phyloP scores from a whole-genome alignment of 1,284 basidiomycete genomes.

The Amanita bisporigera region DNA sequence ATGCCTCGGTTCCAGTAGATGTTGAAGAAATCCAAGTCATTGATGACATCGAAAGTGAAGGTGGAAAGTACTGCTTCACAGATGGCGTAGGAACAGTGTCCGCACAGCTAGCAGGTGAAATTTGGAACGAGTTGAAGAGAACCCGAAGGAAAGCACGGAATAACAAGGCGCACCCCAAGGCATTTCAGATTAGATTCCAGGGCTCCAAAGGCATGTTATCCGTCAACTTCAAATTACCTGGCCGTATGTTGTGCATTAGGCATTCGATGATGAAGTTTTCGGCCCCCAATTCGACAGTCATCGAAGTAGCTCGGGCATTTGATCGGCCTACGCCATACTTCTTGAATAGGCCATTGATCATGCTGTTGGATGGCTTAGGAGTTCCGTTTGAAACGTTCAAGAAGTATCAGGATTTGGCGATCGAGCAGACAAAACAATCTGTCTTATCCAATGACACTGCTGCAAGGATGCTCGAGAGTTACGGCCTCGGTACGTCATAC shows the following conservation, averaged over 20 bases:
- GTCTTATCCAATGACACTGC: conserved; percentile 51
- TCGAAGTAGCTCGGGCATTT: conserved; percentile 72
- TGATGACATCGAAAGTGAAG: conserved; percentile 51
- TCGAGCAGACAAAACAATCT: conserved; percentile 52
- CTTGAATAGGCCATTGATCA: conserved; percentile 73
- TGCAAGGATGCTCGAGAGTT: conserved; percentile 52
- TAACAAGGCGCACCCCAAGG: conserved; percentile 49
- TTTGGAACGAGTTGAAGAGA: conserved; percentile 53
- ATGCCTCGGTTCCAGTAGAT: conserved; percentile 57
- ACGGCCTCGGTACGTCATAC: conserved; percentile 51
- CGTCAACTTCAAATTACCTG: conserved; percentile 55
- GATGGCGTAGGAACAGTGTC: conserved; percentile 77
- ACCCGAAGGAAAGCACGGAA: conserved; percentile 46
- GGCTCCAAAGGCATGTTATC: conserved; percentile 70
- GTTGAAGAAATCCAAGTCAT: conserved; percentile 55
- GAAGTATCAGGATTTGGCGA: conserved; percentile 57
- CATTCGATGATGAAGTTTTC: conserved; percentile 70
- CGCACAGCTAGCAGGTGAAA: conserved; percentile 55
- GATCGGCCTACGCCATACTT: conserved; percentile 61
- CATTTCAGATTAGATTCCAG: conserved; percentile 64
- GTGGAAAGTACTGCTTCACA: conserved; percentile 57
- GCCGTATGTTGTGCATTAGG: conserved; percentile 54
- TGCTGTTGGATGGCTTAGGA: conserved; percentile 66
- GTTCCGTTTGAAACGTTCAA: conserved; percentile 60
- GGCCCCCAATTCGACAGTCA: conserved; percentile 50